A percentile compares a stretch with the other conserved stretches of the same genome.
Conservation (phyloP, 768 basidiomycete genomes). For the Tulasnella sp. region DNA sequence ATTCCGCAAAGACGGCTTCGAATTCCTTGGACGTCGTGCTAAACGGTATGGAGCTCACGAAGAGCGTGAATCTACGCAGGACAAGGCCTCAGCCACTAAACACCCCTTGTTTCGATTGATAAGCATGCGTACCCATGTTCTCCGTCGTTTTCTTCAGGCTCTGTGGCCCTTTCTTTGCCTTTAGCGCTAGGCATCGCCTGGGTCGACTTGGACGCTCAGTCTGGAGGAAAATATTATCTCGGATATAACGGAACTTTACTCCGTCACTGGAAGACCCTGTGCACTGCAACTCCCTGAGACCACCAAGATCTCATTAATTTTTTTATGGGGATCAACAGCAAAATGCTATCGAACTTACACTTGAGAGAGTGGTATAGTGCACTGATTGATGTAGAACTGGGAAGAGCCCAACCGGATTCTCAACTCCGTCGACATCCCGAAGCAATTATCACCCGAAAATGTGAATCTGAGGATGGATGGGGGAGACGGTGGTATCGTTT, state of each 20-base stretch:
- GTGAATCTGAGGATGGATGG: too few species aligned
- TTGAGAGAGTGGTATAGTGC: too few species aligned
- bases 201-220: background rate
- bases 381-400: too few species aligned
- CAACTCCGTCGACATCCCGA: too few species aligned
- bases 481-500: too few species aligned
- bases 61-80: conserved; percentile 45
- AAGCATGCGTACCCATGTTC: background rate
- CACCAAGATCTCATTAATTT: too few species aligned
- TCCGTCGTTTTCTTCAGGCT: background rate
- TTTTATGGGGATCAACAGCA: too few species aligned
- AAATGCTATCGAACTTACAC: too few species aligned
- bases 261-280: background rate
- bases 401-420: too few species aligned
- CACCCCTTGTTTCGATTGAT: too few species aligned
- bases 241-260: background rate
- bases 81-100: background rate
- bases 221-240: conserved; percentile 5
- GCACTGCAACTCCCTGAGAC: too few species aligned
- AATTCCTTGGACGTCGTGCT: conserved; percentile 86
- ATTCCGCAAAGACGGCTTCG: conserved; percentile 88
- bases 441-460: too few species aligned
- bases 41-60: conserved; percentile 90
- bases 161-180: conserved; percentile 19
- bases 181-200: conserved; percentile 11